Conservation (phyloP, 192 early-diverging fungal species). For the Chytriomyces confervae region DNA sequence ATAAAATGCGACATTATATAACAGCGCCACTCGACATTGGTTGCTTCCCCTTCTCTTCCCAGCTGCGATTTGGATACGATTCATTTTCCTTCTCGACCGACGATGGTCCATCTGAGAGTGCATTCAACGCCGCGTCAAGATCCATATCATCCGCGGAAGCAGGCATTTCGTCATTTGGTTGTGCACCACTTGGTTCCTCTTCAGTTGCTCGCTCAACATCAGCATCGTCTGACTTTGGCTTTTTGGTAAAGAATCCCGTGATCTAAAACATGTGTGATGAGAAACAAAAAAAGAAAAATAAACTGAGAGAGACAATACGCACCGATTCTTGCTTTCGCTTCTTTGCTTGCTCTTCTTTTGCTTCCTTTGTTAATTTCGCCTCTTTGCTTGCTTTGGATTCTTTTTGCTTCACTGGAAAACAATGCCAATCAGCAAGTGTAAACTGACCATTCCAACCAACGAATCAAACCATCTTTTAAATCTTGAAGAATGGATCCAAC, state of each 20-base stretch:
- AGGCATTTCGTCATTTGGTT: neutral
- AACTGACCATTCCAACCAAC: neutral
- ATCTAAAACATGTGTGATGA: neutral
- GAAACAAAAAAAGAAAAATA: neutral
- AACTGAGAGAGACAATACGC: neutral
- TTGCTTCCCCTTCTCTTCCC: conserved; percentile 21
- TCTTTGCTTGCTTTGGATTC: neutral
- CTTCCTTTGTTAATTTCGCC: neutral
- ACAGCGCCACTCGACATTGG: too few relatives aligned
- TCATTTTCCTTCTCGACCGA: conserved; percentile 19
- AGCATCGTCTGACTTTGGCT: conserved; percentile 2
- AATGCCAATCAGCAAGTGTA: neutral
- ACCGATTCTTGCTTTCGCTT: conserved; percentile 11
- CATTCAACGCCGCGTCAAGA: conserved; percentile 5
- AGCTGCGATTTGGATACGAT: neutral
- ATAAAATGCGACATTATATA: too few relatives aligned
- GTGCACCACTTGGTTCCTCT: neutral
- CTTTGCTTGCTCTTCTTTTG: conserved; percentile 3
- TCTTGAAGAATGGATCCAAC: conserved; percentile 26
- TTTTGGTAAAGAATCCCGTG: conserved; percentile 19
- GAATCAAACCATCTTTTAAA: conserved; percentile 24
- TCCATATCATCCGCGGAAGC: conserved; percentile 11
- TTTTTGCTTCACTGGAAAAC: neutral
- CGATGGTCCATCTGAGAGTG: neutral
- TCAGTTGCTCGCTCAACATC: neutral